Evolutionary conservation across 139 green algal species (phyloP), one percentile per base, ranked within the genome.

Genomic region (Coelastrella sp.): DNA sequence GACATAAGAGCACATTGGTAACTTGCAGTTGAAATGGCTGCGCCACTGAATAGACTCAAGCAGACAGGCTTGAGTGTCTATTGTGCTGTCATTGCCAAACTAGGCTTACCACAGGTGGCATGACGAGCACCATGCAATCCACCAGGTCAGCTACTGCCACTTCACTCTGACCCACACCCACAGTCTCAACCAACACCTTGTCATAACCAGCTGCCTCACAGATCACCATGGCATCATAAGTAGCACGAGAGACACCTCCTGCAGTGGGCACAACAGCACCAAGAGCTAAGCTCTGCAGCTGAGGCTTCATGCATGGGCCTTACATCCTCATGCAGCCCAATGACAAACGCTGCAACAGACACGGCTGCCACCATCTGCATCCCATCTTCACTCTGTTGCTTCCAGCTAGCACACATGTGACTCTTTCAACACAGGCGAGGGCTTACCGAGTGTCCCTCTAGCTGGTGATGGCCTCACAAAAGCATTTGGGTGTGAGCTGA

Each of bases 151-250:
- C 81, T 7, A 97, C 95, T 16, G 93, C 93, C n/a, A 85, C 91
- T 84, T 97, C 95, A 68, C 73, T 92, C 86, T 97, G 95, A 2
- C 95, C 95, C 80, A 97, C 95, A 3, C 95, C 95, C 32, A 97
- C 95, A 6, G 95, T 97, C 89, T 97, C 95, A 5, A 96, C 83
- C 66, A 96, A 32, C 5, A 96, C 65, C 2, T 13, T 58, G 22
- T 78, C 71, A 85, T 92, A 95, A 11, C 93, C 92, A 4, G 93
- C 93, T 14, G 93, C 95, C 82, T 95, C 92, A 83, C 92, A 95
- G 7, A 97, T 76, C n/a, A 94, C 19, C 22, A 94, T 87, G 32
- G 95, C 93, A 73, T 97, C 95, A 79, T 83, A 90, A 4, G 94
- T 97, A 57, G 93, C 91, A 5, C 94, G 90, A 2, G 95, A 92